These are phyloP conservation scores for Dysphania ambrosioides DNA, from an alignment of 148 eudicot genomes.

Conservation along the genomic window DNA sequence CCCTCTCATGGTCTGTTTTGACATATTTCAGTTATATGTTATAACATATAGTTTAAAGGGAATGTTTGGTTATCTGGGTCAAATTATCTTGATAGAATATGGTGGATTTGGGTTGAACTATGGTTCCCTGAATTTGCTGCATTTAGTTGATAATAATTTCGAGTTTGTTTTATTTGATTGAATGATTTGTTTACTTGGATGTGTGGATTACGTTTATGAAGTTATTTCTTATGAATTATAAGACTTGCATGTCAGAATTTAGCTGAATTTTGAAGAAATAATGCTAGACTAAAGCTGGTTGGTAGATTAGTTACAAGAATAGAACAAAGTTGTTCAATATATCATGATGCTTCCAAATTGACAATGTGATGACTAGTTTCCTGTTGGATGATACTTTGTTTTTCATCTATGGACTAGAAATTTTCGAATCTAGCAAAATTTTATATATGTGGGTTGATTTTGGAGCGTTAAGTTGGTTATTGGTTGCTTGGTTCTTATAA, in stretches of 20 bases:
- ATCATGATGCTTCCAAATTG: neutral
- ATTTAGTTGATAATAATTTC: neutral
- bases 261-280: neutral
- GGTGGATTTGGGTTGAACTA: too few species aligned
- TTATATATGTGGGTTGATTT: neutral
- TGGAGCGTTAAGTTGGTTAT: neutral
- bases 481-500: neutral
- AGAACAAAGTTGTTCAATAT: neutral
- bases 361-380: neutral
- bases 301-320: neutral
- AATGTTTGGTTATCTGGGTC: neutral
- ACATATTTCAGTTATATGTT: neutral
- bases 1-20: neutral
- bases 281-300: neutral
- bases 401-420: too few species aligned
- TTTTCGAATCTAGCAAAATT: neutral
- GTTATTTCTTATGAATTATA: neutral
- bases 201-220: neutral
- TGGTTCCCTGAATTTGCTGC: neutral
- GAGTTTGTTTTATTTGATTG: neutral
- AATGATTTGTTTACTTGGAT: neutral
- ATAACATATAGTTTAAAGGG: neutral
- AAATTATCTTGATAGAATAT: too few species aligned
- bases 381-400: neutral
- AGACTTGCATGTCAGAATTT: constrained; percentile 4